A percentile compares a stretch with the other conserved stretches of the same genome.
phyloP scores from a whole-genome alignment of 176 grass and related monocot genomes.

The Eremochloa ophiuroides region DNA sequence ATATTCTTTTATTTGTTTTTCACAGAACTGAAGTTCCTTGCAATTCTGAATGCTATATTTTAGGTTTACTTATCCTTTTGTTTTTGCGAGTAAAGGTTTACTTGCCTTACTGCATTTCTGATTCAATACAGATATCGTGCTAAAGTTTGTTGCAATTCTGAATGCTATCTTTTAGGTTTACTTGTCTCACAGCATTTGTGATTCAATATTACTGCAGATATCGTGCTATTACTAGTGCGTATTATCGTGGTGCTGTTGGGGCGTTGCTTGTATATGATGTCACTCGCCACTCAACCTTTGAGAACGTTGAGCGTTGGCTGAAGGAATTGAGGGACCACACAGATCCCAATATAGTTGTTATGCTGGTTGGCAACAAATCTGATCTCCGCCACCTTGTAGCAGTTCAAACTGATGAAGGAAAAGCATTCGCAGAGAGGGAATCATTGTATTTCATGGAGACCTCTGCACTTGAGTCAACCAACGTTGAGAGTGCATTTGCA shows the following conservation, averaged over 20 bases:
- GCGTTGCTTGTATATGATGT: constrained; percentile 81
- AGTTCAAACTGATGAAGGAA: constrained; percentile 70
- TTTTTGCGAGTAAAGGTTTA: no score
- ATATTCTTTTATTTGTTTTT: neutral
- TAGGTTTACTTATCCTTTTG: neutral
- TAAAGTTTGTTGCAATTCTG: neutral
- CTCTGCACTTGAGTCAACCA: constrained; percentile 79
- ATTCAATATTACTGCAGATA: constrained; percentile 49
- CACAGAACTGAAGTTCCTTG: neutral
- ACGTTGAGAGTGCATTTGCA: constrained; percentile 75
- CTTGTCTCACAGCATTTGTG: neutral
- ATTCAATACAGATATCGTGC: no score
- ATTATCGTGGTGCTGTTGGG: constrained; percentile 86
- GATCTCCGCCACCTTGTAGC: constrained; percentile 83
- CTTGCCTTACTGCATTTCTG: no score
- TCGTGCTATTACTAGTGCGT: constrained; percentile 89
- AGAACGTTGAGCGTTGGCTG: constrained; percentile 82
- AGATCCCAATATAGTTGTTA: constrained; percentile 88
- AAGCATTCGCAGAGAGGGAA: constrained; percentile 68
- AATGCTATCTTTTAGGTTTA: neutral
- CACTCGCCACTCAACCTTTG: constrained; percentile 71
- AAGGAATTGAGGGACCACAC: constrained; percentile 85
- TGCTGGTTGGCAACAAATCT: constrained; percentile 87
- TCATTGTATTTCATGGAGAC: constrained; percentile 94
- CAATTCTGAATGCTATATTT: neutral